These are phyloP conservation scores for Fusarium sp. DNA, from an alignment of 2,329 filamentous ascomycete genomes.

Conservation along the genomic window DNA sequence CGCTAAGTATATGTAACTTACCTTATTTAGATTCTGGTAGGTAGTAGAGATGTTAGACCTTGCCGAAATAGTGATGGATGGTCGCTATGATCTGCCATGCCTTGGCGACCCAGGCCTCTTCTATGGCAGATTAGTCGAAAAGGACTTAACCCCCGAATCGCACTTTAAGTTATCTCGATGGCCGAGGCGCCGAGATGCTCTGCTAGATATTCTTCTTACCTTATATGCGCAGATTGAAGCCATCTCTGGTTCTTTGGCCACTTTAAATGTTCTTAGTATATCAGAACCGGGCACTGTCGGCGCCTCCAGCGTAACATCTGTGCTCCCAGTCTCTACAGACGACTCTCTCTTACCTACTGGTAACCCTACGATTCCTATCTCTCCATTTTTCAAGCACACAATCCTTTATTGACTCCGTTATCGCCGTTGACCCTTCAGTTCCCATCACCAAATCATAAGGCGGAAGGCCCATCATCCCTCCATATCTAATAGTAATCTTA, in stretches of 20 bases:
- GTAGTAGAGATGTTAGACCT: slow-evolving; percentile 4
- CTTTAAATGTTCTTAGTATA: background rate
- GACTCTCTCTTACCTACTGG: background rate
- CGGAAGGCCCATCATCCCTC: background rate
- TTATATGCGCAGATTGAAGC: slow-evolving; percentile 4
- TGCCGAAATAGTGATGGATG: background rate
- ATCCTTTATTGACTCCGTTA: background rate
- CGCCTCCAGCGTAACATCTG: background rate
- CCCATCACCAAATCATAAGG: background rate
- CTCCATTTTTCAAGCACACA: background rate
- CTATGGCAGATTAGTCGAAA: slow-evolving; percentile 18
- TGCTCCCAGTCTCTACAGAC: background rate
- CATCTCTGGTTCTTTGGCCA: background rate
- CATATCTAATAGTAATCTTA: background rate
- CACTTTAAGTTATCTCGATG: background rate
- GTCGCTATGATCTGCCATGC: slow-evolving; percentile 19
- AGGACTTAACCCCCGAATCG: background rate
- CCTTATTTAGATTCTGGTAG: slow-evolving; percentile 24
- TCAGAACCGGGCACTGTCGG: background rate
- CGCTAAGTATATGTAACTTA: background rate
- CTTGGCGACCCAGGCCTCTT: slow-evolving; percentile 26
- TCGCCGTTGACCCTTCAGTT: background rate
- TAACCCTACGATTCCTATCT: background rate
- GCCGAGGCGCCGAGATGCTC: slow-evolving; percentile 9
- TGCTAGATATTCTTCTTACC: slow-evolving; percentile 18